Evolutionary conservation across 1,284 basidiomycete species (phyloP), one percentile per base, ranked within the genome.

Genomic region (Pholiota adiposa): DNA sequence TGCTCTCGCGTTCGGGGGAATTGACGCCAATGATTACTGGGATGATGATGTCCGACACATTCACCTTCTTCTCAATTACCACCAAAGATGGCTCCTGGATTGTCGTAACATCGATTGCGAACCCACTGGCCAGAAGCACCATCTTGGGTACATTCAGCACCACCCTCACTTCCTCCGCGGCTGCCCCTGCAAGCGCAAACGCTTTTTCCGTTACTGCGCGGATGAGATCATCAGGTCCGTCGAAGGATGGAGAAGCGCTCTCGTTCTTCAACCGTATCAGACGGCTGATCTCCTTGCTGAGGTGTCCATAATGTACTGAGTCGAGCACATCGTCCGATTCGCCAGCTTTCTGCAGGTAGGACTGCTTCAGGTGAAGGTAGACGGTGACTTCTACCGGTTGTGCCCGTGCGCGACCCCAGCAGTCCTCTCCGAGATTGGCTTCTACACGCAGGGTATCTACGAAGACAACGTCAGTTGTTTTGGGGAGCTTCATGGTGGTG

Each of bases 1-100:
- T 83, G 4, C 74, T 73, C 34, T 78, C 70, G n/a, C 83, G 73
- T 58, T 85, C 83, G 0, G 79, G 80, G 0, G 82, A 77, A 50
- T 85, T 85, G 25, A 85, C 80, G 1, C 83, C 83, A 38, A 85
- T 83, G 55, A 84, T 69, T 1, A 80, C 73, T 0, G 78, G 73
- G 16, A 83, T 59, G 2, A 70, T 59, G 12, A 84, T 63, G 43
- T 79, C 68, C 27, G 69, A 71, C 25, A 83, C 70, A 0, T 63
- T 66, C 23, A 79, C 75, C 40, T 67, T 73, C 29, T 72, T 72
- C 1, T 64, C 62, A 11, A 51, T n/a, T 12, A 51, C 48, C n/a
- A 21, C 43, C 19, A n/a, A 48, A 16, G 36, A 52, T 12, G 27
- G 25, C 11, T 40, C 51, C 29, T 55, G 59, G 11, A 55, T 60